A percentile compares a stretch with the other conserved stretches of the same genome.
Conservation (phyloP, 2,329 filamentous ascomycete genomes). For the Zymoseptoria brevis region DNA sequence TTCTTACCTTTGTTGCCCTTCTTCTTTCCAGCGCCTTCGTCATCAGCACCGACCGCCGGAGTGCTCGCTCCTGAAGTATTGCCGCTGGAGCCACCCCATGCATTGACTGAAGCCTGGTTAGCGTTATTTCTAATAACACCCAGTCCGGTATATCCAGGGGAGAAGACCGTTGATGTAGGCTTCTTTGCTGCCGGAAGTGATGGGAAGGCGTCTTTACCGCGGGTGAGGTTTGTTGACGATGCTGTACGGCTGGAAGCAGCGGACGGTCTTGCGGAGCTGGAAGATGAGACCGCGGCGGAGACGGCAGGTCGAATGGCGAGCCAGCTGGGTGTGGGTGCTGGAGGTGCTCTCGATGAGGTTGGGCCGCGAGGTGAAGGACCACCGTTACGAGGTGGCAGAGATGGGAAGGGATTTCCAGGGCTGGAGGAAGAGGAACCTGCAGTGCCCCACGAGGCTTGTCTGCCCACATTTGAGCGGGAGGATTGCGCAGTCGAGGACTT, state of each 20-base stretch:
- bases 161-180: slow-evolving; percentile 48
- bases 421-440: slow-evolving; percentile 17
- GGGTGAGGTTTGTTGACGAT: slow-evolving; percentile 21
- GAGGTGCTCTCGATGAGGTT: slow-evolving; percentile 4
- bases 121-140: slow-evolving; percentile 38
- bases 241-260: slow-evolving; percentile 32
- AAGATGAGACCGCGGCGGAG: slow-evolving; percentile 24
- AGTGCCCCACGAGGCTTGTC: slow-evolving; percentile 51
- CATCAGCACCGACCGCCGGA: slow-evolving; percentile 15
- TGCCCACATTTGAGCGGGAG: slow-evolving; percentile 51
- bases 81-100: slow-evolving; percentile 31
- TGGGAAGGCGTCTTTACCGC: slow-evolving; percentile 61
- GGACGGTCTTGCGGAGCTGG: slow-evolving; percentile 23
- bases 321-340: slow-evolving; percentile 21
- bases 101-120: slow-evolving; percentile 32
- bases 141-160: slow-evolving; percentile 41
- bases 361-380: slow-evolving; percentile 9
- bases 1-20: slow-evolving; percentile 37
- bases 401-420: slow-evolving; percentile 21
- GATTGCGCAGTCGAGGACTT: slow-evolving; percentile 64
- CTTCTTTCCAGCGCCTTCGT: slow-evolving; percentile 16
- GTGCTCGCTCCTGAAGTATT: slow-evolving; percentile 17
- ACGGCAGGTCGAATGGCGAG: slow-evolving; percentile 24
- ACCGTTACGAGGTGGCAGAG: slow-evolving; percentile 16
- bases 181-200: slow-evolving; percentile 72